phyloP scores from a whole-genome alignment of 108 stramenopile genomes.

The Nannochloropsis granulata region DNA sequence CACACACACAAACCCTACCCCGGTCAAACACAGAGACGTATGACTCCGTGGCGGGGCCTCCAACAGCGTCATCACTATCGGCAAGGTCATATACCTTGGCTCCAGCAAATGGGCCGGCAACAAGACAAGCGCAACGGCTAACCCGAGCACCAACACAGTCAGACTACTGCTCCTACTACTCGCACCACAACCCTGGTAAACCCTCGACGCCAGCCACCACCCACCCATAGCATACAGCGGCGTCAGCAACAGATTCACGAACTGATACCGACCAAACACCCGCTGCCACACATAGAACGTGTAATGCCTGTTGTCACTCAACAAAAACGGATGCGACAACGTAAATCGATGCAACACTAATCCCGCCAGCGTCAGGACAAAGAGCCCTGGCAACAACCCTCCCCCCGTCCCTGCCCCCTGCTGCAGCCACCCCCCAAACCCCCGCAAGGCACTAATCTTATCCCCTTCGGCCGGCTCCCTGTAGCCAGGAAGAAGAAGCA shows the following conservation, averaged over 20 bases:
- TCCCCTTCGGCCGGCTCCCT: background rate
- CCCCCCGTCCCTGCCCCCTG: background rate
- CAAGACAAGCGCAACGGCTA: slow-evolving; percentile 12
- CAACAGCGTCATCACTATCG: slow-evolving; percentile 5
- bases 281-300: slow-evolving; percentile 20
- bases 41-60: background rate
- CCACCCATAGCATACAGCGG: slow-evolving; percentile 6
- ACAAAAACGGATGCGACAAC: slow-evolving; percentile 8
- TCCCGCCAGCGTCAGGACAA: background rate
- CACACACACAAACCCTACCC: background rate
- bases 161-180: background rate
- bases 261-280: background rate
- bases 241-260: background rate
- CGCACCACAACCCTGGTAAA: background rate
- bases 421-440: background rate
- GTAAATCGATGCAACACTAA: background rate
- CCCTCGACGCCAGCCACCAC: slow-evolving; percentile 3
- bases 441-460: background rate
- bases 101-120: slow-evolving; percentile 18
- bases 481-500: background rate
- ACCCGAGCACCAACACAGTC: background rate
- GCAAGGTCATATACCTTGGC: slow-evolving; percentile 12
- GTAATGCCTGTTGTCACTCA: slow-evolving; percentile 23
- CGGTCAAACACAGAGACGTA: background rate
- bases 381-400: background rate